Base-by-base conservation (phyloP, 495 filamentous ascomycete species). In the Aspergillus sparsus region DNA sequence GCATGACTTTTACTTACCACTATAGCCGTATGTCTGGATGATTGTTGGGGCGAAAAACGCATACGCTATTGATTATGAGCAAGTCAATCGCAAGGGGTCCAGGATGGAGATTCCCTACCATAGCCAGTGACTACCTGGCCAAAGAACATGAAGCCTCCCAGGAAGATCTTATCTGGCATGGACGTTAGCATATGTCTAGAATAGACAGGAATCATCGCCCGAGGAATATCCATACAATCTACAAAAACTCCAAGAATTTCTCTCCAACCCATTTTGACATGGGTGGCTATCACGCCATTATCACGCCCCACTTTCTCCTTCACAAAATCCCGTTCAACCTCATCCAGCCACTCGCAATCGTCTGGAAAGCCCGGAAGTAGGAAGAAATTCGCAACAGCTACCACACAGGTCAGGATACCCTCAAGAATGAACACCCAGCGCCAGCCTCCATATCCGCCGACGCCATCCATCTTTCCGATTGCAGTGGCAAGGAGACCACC, bases 101-200 rank as follows among this genome's bases (percentile, higher is more conserved):
- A 27, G 21, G 21, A 27, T 27, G 21, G 3, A 27, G 3, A 27
- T 27, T 27, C 21, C 21, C 21, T 91, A 41, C 80, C 83, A 62
- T 80, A 78, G 18, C 91, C 93, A 61, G 92, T 90, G 70, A 97
- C 91, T 58, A 96, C 88, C 36, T 96, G 75, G 11, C 77, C 77
- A 49, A 80, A 90, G 72, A 95, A 93, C 91, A 95, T 94, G 67
- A 96, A 83, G 3, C 86, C 91, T 52, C 89, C 93, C 37, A 95
- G 69, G 57, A 88, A 78, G 57, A 89, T 76, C 69, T 89, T 89
- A 67, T 80, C 81, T 79, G 39, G 7, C 37, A 8, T n/a, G 33
- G 10, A 6, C 44, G 61, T 71, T 16, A 74, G 66, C 32, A 16
- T 21, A 11, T 32, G 21, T 16, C 6, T 5, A 18, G 13, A 21